Base-by-base conservation (phyloP, 352 stramenopile species). In the Lagenidium giganteum region DNA sequence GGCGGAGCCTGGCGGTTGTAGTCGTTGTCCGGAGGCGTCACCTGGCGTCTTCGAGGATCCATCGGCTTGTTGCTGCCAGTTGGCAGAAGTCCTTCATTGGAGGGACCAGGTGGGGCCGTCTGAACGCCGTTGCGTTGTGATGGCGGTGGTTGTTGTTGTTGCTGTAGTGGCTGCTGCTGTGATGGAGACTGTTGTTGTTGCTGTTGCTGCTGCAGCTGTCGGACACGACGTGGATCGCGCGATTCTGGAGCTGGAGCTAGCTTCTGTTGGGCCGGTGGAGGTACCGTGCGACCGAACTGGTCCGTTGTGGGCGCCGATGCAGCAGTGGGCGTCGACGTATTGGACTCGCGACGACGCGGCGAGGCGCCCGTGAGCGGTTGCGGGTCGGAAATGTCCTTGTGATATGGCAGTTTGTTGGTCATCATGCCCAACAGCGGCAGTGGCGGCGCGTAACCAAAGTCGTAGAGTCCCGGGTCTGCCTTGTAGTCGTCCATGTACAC, bases 401-500 rank as follows among this genome's bases (percentile, higher is more conserved):
- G 67, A 42, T 76, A 86, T 6, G 74, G 77, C 29, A 89, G 57
- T 13, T 64, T 53, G 29, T 67, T 52, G 21, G 23, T 57, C 14
- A 73, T 76, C 30, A 88, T 66, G 3, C 77, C 80, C 1, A 54
- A 67, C 7, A 41, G 30, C 23, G 80, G 80, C 25, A 81, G 53
- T 7, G 80, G 80, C 11, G 80, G 80, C 25, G 80, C 80, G 36
- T 89, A 93, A 9, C 80, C 80, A 35, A 68, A 87, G 14, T 47
- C 58, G 38, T 83, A 93, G 3, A 88, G 56, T 4, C 77, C 68
- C 4, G 51, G 48, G 8, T 87, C 75, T 9, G 49, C 51, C 12
- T 51, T 64, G 36, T 63, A 64, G 33, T 84, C 69, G 2, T 50
- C 67, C 9, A 82, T 47, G 30, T 69, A 73, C n/a, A 43, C 38